Base-by-base conservation (phyloP, 495 filamentous ascomycete species). In the Amphirosellinia nigrospora region DNA sequence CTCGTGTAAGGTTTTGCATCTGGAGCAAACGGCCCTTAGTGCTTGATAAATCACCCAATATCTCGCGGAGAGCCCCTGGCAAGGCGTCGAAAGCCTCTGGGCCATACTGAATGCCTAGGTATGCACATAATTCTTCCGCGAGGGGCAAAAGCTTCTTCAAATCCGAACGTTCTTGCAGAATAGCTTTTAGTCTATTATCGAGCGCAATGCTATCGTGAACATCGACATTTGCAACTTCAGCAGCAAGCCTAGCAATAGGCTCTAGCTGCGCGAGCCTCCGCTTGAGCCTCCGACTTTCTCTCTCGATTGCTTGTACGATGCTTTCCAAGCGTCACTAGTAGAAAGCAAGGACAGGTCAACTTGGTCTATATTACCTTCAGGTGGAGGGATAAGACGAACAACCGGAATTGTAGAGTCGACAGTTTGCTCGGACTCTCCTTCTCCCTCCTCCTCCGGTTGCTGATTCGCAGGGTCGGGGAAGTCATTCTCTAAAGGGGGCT, bases 121-220 rank as follows among this genome's bases (percentile, higher is more conserved):
- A 70, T 21, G 55, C 55, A 13, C 73, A 72, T 21, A 77, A 41
- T n/a, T 43, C 60, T 2, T 67, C 15, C 8, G 73, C 73, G 1
- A 77, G 55, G 5, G 75, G 75, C 2, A 72, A 38, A 6, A 75
- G 62, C 15, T 68, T 69, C 3, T 45, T 46, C 21, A 77, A 62
- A 48, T 38, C 59, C 4, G 66, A 48, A 23, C 68, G 73, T 28
- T 75, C 75, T 6, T 48, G 46, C 32, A 75, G 72, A 16, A 77
- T 71, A 10, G 3, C 15, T 26, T 62, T 63, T 4, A 75, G 45
- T 21, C 65, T 38, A 1, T 46, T 45, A 11, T 73, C 56, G 1
- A 75, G 26, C 9, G 21, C 36, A 5, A 0, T 16, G 10, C 48
- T 11, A 58, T 77, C 53, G 30, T 70, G 23, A 6, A 59, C 30